A percentile compares a stretch with the other conserved stretches of the same genome.
These are phyloP conservation scores for Podila minutissima DNA, from an alignment of 192 early-diverging fungal genomes.

Conservation along the genomic window DNA sequence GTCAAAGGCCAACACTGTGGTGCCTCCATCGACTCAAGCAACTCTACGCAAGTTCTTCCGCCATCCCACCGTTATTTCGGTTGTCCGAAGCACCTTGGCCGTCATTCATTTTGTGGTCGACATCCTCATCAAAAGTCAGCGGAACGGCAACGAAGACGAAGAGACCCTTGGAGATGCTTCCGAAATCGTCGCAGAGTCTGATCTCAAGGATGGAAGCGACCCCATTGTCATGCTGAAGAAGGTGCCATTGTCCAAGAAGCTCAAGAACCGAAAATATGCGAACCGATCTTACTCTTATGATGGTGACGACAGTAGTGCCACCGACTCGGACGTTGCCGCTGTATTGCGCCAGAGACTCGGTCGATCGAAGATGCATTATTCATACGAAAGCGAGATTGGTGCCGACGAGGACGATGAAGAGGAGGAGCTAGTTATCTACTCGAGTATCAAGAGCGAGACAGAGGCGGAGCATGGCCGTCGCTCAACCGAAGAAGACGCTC, in stretches of 20 bases:
- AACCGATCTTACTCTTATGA: conserved; percentile 23
- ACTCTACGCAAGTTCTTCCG: conserved; percentile 39
- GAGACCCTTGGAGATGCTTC: not conserved
- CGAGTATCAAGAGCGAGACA: conserved; percentile 29
- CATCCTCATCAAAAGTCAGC: conserved; percentile 53
- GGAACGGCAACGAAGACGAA: conserved; percentile 53
- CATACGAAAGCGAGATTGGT: not conserved
- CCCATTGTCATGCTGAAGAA: conserved; percentile 23
- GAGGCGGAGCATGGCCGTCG: conserved; percentile 47
- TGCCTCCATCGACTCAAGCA: conserved; percentile 41
- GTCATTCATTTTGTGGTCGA: conserved; percentile 54
- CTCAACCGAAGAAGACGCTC: conserved; percentile 43
- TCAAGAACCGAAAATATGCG: conserved; percentile 15
- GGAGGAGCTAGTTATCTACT: conserved; percentile 4
- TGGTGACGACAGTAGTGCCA: conserved; percentile 45
- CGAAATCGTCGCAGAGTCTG: conserved; percentile 1
- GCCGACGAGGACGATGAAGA: conserved; percentile 22
- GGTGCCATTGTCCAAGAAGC: conserved; percentile 15
- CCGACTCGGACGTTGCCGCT: conserved; percentile 17
- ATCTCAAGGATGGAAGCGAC: not conserved
- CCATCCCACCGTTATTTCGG: conserved; percentile 48
- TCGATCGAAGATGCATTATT: conserved; percentile 4
- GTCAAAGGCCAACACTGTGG: conserved; percentile 42
- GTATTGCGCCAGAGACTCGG: conserved; percentile 7
- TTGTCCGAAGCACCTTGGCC: conserved; percentile 42